Evolutionary conservation across 129 eudicot species (phyloP).

Genomic region (Ambrosia trifida): DNA sequence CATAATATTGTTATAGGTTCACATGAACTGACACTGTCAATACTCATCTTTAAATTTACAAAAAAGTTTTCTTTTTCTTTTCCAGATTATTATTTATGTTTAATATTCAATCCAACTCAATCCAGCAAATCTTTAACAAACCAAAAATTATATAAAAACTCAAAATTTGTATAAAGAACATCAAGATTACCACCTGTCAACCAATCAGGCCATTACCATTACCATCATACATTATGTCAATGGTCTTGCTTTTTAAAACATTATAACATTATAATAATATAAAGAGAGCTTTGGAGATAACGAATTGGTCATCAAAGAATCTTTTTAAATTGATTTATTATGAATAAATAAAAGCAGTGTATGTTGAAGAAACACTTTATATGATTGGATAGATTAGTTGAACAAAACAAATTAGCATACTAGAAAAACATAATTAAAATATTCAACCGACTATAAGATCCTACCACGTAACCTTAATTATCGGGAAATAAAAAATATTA

Average conservation of each 20-base stretch:
- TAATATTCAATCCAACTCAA: conserved; percentile 7
- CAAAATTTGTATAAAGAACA: not conserved
- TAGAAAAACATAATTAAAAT: conserved; percentile 7
- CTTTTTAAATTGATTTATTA: conserved; percentile 11
- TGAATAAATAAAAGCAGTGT: not conserved
- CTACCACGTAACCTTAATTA: conserved; percentile 19
- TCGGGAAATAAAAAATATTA: not conserved
- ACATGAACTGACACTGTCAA: conserved; percentile 8
- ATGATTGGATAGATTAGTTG: conserved; percentile 16
- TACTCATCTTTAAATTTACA: not conserved
- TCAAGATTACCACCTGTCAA: not conserved
- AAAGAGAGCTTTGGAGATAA: conserved; percentile 8
- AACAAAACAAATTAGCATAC: conserved; percentile 14
- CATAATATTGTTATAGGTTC: not conserved
- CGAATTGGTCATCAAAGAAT: conserved; percentile 20
- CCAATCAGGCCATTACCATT: conserved; percentile 12
- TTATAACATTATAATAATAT: not conserved
- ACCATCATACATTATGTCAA: not conserved
- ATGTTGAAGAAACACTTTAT: not conserved
- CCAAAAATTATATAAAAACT: not conserved
- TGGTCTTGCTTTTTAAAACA: conserved; percentile 7
- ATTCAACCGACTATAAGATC: conserved; percentile 2
- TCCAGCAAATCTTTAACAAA: not conserved
- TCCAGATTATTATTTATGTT: not conserved
- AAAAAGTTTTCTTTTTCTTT: not conserved